Evolutionary conservation across 495 filamentous ascomycete species (phyloP), one percentile per base, ranked within the genome.

Genomic region (Coniosporium apollinis): DNA sequence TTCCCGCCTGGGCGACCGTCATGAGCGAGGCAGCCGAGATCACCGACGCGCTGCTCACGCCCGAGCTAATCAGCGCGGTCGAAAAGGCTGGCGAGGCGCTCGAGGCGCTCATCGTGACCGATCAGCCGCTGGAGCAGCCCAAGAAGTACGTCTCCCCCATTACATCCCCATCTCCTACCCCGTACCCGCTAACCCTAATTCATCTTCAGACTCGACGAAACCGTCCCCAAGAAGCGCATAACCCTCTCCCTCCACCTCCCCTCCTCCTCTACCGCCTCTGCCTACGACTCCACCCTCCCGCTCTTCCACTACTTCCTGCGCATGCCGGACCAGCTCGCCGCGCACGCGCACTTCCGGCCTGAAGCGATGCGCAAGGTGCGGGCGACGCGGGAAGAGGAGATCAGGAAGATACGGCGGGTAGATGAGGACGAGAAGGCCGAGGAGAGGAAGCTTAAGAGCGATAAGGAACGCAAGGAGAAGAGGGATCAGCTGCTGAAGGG

Each of bases 21-120:
- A 94, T 97, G 89, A 85, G 71, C 42, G 89, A 97, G 66, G 92
- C 75, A 52, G 84, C 85, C 18, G 91, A 94, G 57, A 73, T 97
- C 45, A 93, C 85, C n/a, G 82, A 94, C 11, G 62, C 70, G 9
- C 55, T 96, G 26, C 65, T 96, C 22, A 89, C 82, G 18, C 69
- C 79, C 19, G 85, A 94, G 43, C 62, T 97, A 31, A 70, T 84
- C 50, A 67, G 79, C 37, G 85, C 85, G 10, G 66, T 93, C 46
- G 70, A 78, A 49, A 58, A 75, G 36, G 82, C 85, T 5, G 85
- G 86, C 9, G 78, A 89, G 40, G 58, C 67, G 15, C 72, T 97
- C 38, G 81, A 97, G 54, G 87, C 81, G 44, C 57, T 96, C 38
- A 82, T 97, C 45, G 65, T 94, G 33, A 77, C 75, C 18, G 89